Evolutionary conservation across 768 basidiomycete genomes (phyloP), one percentile per base, ranked within the genome.

Genomic region (Hemileccinum rubropunctum): DNA sequence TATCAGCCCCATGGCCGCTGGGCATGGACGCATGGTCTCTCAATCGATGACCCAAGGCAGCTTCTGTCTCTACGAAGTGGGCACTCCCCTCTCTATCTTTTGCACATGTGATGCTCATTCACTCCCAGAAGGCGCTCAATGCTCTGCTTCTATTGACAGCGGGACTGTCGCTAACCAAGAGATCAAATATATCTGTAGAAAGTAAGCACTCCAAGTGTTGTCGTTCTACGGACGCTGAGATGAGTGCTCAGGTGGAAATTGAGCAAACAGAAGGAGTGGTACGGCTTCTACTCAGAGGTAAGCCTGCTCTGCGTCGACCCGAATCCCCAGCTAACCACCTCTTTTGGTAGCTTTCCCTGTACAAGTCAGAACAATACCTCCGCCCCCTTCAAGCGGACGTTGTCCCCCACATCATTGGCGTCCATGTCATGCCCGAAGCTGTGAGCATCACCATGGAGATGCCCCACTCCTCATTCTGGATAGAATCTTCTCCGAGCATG

Each of bases 381-480:
- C 70, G 68, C 34, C 59, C 73, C 1, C 69, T 83, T 0, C 82
- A 83, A 59, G 83, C 81, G 17, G 62, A 64, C 14, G 68, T 79
- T 2, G 74, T 84, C 4, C 81, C 83, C 1, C 59, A 67, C 34
- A 61, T 86, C 48, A 80, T 85, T 42, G 76, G 76, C 35, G 71
- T 79, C 18, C 75, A 75, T 60, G 52, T 71, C 18, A 62, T 66
- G 52, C 58, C 71, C 23, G 68, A 67, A 43, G 58, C 66, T 10
- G 66, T 78, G 40, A 72, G 72, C 56, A 40, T 71, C 26, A 70
- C 75, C 12, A 77, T 81, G 73, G 80, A 78, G 55, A 66, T 76
- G 14, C 84, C 84, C 1, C 80, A 84, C 55, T 68, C 65, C 14
- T 71, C 73, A 7, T 81, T 83, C 62, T 84, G 84, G 82, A 74